A percentile compares a stretch with the other conserved stretches of the same genome.
Conservation (phyloP, 208 protist species). For the Leishmania gerbilli region DNA sequence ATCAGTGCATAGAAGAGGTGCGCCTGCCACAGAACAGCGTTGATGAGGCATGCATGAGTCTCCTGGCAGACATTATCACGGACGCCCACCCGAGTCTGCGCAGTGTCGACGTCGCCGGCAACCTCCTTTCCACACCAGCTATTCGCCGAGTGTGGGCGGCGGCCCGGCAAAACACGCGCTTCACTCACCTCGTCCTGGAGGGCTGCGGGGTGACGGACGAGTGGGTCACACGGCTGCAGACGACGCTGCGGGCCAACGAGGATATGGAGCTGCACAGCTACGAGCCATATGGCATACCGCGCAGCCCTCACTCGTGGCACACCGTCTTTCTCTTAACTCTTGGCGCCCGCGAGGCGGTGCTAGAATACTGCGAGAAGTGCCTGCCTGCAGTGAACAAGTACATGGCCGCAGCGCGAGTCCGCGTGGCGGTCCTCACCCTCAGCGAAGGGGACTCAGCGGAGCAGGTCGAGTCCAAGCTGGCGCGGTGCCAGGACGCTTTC, state of each 20-base stretch:
- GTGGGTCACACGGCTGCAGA: conserved; percentile 70
- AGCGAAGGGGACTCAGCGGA: conserved; percentile 46
- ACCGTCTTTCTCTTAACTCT: conserved; percentile 72
- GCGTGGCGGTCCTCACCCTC: conserved; percentile 69
- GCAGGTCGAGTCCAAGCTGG: conserved; percentile 60
- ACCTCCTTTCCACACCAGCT: conserved; percentile 62
- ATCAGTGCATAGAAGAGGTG: conserved; percentile 61
- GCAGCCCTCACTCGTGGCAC: conserved; percentile 50
- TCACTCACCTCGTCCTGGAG: conserved; percentile 43
- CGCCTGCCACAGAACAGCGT: conserved; percentile 69
- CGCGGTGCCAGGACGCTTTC: conserved; percentile 52
- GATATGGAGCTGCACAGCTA: conserved; percentile 54
- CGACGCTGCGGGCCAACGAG: conserved; percentile 51
- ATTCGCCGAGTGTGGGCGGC: conserved; percentile 74
- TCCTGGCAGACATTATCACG: conserved; percentile 54
- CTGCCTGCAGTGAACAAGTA: conserved; percentile 66
- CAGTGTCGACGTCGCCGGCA: conserved; percentile 67
- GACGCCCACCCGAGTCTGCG: conserved; percentile 52
- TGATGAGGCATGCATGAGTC: conserved; percentile 58
- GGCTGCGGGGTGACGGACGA: conserved; percentile 63
- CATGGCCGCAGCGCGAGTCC: conserved; percentile 54
- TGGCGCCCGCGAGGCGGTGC: conserved; percentile 37
- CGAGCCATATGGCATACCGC: conserved; percentile 44
- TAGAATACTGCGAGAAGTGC: conserved; percentile 57
- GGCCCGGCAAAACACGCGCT: conserved; percentile 34